Evolutionary conservation across 129 eudicot genomes (phyloP), one percentile per base, ranked within the genome.

Genomic region (Flaveria sonorensis): DNA sequence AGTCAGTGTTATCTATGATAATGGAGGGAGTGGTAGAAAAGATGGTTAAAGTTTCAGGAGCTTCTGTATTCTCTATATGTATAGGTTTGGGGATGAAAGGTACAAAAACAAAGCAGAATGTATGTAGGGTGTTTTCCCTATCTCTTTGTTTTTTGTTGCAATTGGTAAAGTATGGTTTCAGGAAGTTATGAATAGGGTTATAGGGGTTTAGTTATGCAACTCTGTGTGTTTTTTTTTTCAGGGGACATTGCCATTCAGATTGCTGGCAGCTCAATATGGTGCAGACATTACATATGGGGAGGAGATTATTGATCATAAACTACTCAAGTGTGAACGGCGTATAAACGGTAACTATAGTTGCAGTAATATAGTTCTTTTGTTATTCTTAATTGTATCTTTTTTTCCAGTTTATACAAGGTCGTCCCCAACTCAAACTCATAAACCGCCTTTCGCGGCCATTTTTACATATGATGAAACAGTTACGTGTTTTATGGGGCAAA

Each of bases 261-360:
- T 90, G 73, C 84, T 93, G n/a, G 87, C 96, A 45, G 96, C 97
- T 78, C 83, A 88, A 63, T 90, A 90, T 73, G 98, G 98, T 51
- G 97, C 98, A 23, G 97, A 93, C 72, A 90, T 93, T 64, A 90
- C 96, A 2, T 93, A 90, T 10, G 95, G 91, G 19, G 98, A 90
- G 86, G 98, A 93, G 86, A 93, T 93, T 79, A 88, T 93, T 73
- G 98, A 93, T 81, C 98, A 93, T 86, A 93, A 93, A 63, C 76
- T 93, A 46, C 80, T 93, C 59, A 90, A 90, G 83, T 93, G 98
- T 80, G 92, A 93, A 75, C 92, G 96, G 4, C 81, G 80, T 40
- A 32, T 79, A 26, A 90, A 93, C 76, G 94, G 98, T 92, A 73
- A 32, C 16, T 30, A 0, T 67, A 55, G 66, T 73, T 61, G 7